A percentile compares a stretch with the other conserved stretches of the same genome.
Evolutionary conservation across 345 rosid species (phyloP).

Genomic region (Syzygium grande): DNA sequence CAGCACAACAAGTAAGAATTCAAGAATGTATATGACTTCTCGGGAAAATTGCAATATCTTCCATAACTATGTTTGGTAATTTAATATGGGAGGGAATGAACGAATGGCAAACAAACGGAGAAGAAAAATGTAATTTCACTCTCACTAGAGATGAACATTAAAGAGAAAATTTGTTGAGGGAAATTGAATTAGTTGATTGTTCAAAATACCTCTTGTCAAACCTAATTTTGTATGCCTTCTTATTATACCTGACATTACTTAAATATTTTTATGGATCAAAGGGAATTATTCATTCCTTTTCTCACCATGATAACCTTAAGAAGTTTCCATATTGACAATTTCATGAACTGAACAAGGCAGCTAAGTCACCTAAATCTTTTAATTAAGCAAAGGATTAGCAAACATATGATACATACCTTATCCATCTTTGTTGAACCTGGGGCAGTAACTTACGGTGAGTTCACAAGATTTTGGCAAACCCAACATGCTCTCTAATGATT

Average conservation of each 20-base stretch:
- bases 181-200: background rate
- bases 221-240: background rate
- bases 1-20: no score
- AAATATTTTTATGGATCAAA: background rate
- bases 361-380: background rate
- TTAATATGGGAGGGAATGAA: no score
- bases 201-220: background rate
- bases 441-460: no score
- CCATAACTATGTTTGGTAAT: no score
- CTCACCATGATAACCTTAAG: background rate
- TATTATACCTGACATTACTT: background rate
- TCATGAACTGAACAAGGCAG: background rate
- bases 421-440: no score
- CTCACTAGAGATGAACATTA: background rate
- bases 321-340: background rate
- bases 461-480: no score
- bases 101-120: no score
- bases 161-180: background rate
- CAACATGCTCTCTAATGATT: no score
- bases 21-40: no score
- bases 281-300: background rate
- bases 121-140: no score
- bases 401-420: no score
- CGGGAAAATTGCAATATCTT: no score
- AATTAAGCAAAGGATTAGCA: background rate